phyloP scores from a whole-genome alignment of 495 filamentous ascomycete species.

The Pyrenula aspistea region DNA sequence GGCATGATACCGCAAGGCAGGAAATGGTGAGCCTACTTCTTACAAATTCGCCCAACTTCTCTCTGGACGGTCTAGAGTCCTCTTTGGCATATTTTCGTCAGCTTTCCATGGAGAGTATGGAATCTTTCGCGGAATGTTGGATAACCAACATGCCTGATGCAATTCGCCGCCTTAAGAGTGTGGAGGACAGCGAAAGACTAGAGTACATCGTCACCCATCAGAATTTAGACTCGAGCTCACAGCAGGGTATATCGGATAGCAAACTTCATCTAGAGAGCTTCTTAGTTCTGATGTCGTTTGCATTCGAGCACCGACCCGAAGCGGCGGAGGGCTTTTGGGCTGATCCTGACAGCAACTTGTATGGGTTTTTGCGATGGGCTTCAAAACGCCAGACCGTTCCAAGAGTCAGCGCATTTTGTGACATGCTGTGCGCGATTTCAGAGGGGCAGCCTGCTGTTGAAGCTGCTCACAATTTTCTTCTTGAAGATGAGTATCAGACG shows the following conservation, averaged over 20 bases:
- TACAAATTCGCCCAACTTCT: conserved; percentile 56
- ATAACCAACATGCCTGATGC: conserved; percentile 92
- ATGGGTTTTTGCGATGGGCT: conserved; percentile 92
- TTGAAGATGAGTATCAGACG: conserved; percentile 67
- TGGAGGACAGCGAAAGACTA: conserved; percentile 79
- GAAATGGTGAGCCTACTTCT: conserved; percentile 67
- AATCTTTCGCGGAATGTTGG: conserved; percentile 77
- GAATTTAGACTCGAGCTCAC: conserved; percentile 18
- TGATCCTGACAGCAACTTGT: conserved; percentile 77
- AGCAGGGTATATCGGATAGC: conserved; percentile 36
- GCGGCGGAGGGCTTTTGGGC: conserved; percentile 80
- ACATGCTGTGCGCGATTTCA: conserved; percentile 81
- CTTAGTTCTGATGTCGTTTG: conserved; percentile 79
- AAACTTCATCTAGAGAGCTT: conserved; percentile 82
- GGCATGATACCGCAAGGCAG: conserved; percentile 68
- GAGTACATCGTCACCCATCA: conserved; percentile 33
- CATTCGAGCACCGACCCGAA: conserved; percentile 73
- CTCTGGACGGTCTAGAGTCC: conserved; percentile 48
- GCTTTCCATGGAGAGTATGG: conserved; percentile 65
- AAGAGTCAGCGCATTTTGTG: conserved; percentile 86
- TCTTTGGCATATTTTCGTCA: conserved; percentile 46
- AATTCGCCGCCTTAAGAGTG: conserved; percentile 69
- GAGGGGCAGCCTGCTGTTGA: conserved; percentile 66
- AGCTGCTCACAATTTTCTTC: conserved; percentile 73
- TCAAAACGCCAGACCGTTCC: conserved; percentile 86